Evolutionary conservation across 2,329 filamentous ascomycete species (phyloP).

Genomic region (Penicillium sp.): DNA sequence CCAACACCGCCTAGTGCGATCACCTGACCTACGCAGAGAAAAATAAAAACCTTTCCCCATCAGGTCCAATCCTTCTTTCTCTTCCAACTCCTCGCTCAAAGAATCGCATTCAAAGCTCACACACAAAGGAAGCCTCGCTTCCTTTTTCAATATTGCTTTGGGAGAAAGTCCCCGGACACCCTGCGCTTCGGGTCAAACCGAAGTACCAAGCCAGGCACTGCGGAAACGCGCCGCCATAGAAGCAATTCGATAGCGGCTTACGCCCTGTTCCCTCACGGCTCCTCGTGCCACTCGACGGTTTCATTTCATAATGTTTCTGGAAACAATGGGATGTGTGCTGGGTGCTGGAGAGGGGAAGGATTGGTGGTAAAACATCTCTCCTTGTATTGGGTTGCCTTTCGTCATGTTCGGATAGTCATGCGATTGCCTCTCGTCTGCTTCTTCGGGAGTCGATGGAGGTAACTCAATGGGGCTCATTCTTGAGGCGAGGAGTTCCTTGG

Average conservation of each 20-base stretch:
- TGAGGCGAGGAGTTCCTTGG: slow-evolving; percentile 82
- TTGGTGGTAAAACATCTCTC: slow-evolving; percentile 11
- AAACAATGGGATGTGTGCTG: slow-evolving; percentile 36
- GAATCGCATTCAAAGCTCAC: slow-evolving; percentile 99
- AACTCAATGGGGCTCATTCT: slow-evolving; percentile 99
- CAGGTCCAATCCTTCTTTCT: slow-evolving; percentile 31
- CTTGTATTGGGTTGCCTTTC: slow-evolving; percentile 63
- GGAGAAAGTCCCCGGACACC: slow-evolving; percentile 99
- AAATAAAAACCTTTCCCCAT: slow-evolving; percentile 20
- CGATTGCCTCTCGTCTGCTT: slow-evolving; percentile 68
- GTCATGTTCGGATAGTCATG: slow-evolving; percentile 97
- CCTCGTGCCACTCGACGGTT: slow-evolving; percentile 54
- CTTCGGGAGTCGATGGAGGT: slow-evolving; percentile 51
- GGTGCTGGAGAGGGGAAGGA: slow-evolving; percentile 38
- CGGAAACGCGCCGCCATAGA: slow-evolving; percentile 99
- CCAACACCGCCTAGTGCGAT: slow-evolving; percentile 21
- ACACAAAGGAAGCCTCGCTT: slow-evolving; percentile 60
- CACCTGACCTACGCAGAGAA: slow-evolving; percentile 23
- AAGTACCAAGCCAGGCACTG: slow-evolving; percentile 54
- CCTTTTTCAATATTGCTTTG: slow-evolving; percentile 66
- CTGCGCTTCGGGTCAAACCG: slow-evolving; percentile 45
- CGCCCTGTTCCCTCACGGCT: slow-evolving; percentile 52
- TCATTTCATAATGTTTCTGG: slow-evolving; percentile 30
- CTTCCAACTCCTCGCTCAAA: slow-evolving; percentile 86
- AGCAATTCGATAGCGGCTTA: slow-evolving; percentile 83